Base-by-base conservation (phyloP, 352 stramenopile genomes). In the Elongisporangium prolatum region DNA sequence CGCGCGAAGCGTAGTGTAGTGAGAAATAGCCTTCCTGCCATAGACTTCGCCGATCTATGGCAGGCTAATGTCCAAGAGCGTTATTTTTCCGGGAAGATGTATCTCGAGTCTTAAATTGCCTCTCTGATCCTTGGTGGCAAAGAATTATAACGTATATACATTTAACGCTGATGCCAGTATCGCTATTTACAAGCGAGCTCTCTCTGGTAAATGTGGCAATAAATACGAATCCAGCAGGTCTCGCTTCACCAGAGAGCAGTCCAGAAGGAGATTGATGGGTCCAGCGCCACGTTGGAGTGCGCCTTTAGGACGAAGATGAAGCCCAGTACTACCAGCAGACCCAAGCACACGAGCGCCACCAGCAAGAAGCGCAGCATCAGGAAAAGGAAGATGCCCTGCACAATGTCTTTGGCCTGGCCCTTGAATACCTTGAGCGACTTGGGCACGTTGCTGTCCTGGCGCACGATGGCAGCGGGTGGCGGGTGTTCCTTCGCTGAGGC, bases 341-440 rank as follows among this genome's bases (percentile, higher is more conserved):
- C 64, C 24, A 83, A 48, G 2, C 63, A 55, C 51, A 84, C 64
- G 25, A 71, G 53, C n/a, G 77, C 64, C 18, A 64, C 66, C 34
- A 87, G 54, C 25, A 80, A 54, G 56, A 87, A 85, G 25, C 73
- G 71, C 59, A 87, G 64, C 54, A 87, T 57, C 51, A 87, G 66
- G 48, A 83, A 61, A 20, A 83, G 72, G 61, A 87, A 87, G 63
- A 87, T 81, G 57, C 74, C 72, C 59, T 74, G 74, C 50, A 87
- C 62, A 22, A 85, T 87, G 56, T 71, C 71, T 51, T 72, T 79
- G 20, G 71, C 77, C 52, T 87, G 66, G 24, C 74, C 77, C 18
- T 72, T 79, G 67, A 87, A 87, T 10, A 73, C 70, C 50, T 77
- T 64, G 51, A 87, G 77, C 21, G 74, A 85, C 67, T 85, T 79